phyloP scores from a whole-genome alignment of 73 alveolate species.

The Tetrahymena borealis region DNA sequence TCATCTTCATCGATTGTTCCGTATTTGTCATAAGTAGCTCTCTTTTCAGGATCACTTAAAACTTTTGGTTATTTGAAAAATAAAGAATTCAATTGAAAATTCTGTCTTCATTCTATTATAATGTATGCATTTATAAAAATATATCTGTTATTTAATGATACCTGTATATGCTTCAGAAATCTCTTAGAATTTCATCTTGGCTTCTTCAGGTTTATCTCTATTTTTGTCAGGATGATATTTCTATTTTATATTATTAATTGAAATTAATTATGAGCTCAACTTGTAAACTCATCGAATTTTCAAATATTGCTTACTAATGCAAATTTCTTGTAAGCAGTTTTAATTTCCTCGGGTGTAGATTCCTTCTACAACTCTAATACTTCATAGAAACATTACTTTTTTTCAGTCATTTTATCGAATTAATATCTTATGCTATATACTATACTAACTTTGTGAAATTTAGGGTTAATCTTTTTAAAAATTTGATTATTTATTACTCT shows the following conservation, averaged over 20 bases:
- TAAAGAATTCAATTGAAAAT: neutral
- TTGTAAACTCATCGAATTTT: no score
- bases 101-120: no score
- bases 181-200: neutral
- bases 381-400: neutral
- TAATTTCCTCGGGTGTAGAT: neutral
- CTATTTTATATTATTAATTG: neutral
- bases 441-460: no score
- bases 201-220: neutral
- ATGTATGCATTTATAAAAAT: neutral
- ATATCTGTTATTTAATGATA: neutral
- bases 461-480: no score
- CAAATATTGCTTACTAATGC: neutral
- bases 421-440: neutral
- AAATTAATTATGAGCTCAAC: neutral
- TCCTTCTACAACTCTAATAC: neutral
- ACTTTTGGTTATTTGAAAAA: neutral
- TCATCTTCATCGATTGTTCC: neutral
- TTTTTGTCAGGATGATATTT: neutral
- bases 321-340: neutral
- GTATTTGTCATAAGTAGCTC: neutral
- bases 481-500: no score
- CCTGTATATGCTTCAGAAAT: constrained; percentile 2
- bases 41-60: neutral
- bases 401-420: neutral